Evolutionary conservation across 768 basidiomycete species (phyloP), one percentile per base, ranked within the genome.

Genomic region (Trametes cubensis): DNA sequence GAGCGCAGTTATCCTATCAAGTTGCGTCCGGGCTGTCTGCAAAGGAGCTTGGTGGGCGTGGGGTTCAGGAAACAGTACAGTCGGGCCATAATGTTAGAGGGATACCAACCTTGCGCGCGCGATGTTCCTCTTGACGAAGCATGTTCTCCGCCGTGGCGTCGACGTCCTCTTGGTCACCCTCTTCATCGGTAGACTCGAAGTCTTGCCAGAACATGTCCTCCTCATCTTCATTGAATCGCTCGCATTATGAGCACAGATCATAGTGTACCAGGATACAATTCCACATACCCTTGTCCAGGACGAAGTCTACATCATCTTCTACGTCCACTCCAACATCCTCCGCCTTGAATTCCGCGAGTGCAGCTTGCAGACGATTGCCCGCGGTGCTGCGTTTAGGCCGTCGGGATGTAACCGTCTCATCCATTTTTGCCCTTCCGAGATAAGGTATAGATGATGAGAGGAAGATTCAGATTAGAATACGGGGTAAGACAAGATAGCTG

Each of bases 181-280:
- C 84, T 46, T 91, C 91, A 60, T 94, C 92, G 0, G 92, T 94
- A 65, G 88, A 90, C 64, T 86, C 89, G 69, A 95, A 94, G 72
- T 94, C 92, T 11, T 89, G 90, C 65, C 82, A 91, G 61, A 92
- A 91, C 8, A 88, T 71, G 68, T 94, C 92, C 66, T 90, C 86
- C 71, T 95, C 92, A 54, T 90, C 92, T 92, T 46, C 30, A 55
- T 3, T 28, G n/a, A n/a, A n/a, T n/a, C n/a, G n/a, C n/a, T n/a
- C n/a, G n/a, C n/a, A n/a, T n/a, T n/a, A n/a, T n/a, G n/a, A n/a
- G n/a, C n/a, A n/a, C n/a, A n/a, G n/a, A n/a, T 28, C 7, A 28
- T 7, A 28, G 3, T 28, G 28, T n/a, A n/a, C 4, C 28, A 28
- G 7, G 34, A 34, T 2, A 6, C 10, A 11, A 34, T 34, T 7